Evolutionary conservation across 2,329 filamentous ascomycete species (phyloP).

Genomic region (Pseudocercospora pini-densiflorae): DNA sequence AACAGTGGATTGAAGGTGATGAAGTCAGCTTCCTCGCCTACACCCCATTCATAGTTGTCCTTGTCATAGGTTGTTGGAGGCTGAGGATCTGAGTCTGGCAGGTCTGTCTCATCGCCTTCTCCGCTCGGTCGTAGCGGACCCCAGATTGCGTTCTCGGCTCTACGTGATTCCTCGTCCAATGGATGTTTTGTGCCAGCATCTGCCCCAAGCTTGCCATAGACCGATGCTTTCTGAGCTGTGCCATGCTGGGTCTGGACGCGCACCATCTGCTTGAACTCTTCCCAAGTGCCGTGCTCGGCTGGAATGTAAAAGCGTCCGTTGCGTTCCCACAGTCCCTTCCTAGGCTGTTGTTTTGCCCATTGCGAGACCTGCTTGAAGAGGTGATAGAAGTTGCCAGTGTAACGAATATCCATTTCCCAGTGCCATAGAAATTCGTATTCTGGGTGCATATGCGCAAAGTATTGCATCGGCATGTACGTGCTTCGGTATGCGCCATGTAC

Average conservation of each 20-base stretch:
- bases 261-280: conserved; percentile 71
- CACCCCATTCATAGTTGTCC: conserved; percentile 65
- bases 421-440: conserved; percentile 95
- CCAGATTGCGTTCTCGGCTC: conserved; percentile 55
- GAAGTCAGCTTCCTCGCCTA: conserved; percentile 73
- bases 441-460: conserved; percentile 85
- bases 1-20: conserved; percentile 81
- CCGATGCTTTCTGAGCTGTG: conserved; percentile 51
- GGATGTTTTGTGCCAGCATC: conserved; percentile 44
- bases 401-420: conserved; percentile 93
- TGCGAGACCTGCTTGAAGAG: conserved; percentile 69
- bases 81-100: conserved; percentile 55
- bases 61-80: conserved; percentile 61
- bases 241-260: conserved; percentile 63
- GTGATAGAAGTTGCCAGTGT: conserved; percentile 87
- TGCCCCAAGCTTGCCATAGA: conserved; percentile 44
- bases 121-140: conserved; percentile 48
- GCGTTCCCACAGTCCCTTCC: conserved; percentile 77
- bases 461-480: conserved; percentile 91
- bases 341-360: conserved; percentile 71
- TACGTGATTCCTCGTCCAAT: conserved; percentile 45
- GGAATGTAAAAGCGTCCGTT: conserved; percentile 79
- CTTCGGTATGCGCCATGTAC: conserved; percentile 73
- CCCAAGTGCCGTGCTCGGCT: conserved; percentile 69
- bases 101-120: conserved; percentile 54